A percentile compares a stretch with the other conserved stretches of the same genome.
Evolutionary conservation across 768 basidiomycete genomes (phyloP).

Genomic region (Albatrellus ellisii): DNA sequence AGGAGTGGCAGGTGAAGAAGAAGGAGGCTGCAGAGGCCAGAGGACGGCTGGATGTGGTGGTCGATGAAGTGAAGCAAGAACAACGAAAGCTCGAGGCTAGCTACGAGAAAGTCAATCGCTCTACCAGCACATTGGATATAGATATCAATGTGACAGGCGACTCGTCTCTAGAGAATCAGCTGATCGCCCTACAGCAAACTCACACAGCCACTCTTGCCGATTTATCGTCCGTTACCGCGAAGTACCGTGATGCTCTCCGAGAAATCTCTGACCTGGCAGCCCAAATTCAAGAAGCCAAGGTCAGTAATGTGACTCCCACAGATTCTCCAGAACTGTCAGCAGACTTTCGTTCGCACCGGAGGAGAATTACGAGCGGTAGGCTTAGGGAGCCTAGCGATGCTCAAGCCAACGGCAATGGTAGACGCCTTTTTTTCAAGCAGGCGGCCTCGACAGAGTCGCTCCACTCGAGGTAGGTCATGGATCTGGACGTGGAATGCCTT

Average conservation of each 20-base stretch:
- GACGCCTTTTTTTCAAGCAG: conserved; percentile 78
- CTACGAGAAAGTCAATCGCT: conserved; percentile 12
- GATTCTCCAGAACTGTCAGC: conserved; percentile 32
- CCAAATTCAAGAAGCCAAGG: conserved; percentile 82
- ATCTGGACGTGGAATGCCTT: background rate
- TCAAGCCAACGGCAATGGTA: conserved; percentile 35
- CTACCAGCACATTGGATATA: conserved; percentile 19
- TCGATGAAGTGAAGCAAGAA: conserved; percentile 58
- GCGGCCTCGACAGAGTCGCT: conserved; percentile 82
- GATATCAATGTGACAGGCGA: too few species aligned
- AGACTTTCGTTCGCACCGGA: conserved; percentile 34
- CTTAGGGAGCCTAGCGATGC: conserved; percentile 35
- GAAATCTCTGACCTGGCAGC: conserved; percentile 89
- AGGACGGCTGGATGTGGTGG: conserved; percentile 50
- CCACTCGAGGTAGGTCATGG: conserved; percentile 55
- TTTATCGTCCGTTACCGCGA: conserved; percentile 60
- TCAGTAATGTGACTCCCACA: conserved; percentile 34
- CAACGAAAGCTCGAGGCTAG: conserved; percentile 45
- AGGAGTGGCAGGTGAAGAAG: conserved; percentile 64
- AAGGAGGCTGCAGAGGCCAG: conserved; percentile 56
- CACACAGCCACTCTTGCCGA: conserved; percentile 73
- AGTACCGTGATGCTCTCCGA: conserved; percentile 80
- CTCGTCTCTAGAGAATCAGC: conserved; percentile 40
- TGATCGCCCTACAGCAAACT: conserved; percentile 66
- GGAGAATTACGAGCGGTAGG: conserved; percentile 39